Base-by-base conservation (phyloP, 768 basidiomycete genomes). In the Lepiota brunneoincarnata region DNA sequence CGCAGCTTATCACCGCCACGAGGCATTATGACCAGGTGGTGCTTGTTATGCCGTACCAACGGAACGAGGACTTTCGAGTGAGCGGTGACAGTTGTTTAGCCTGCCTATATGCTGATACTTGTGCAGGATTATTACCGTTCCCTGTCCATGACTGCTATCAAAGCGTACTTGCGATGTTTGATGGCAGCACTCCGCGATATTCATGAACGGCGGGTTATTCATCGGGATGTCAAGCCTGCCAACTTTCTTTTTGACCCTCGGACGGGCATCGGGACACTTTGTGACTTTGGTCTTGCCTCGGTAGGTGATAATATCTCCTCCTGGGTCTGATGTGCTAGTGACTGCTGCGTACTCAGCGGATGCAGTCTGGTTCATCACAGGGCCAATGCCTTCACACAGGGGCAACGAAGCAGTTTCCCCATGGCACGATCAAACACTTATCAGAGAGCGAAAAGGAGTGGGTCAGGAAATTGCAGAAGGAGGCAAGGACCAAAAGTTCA, bases 221-320 rank as follows among this genome's bases (percentile, higher is more conserved):
- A 98, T 68, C 91, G 96, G 41, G 96, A 98, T 69, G 91, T 98
- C 62, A 98, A 98, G 66, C 95, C 96, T 18, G 96, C 95, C 56
- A 98, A 98, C 68, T 98, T 98, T 67, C 78, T 98, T 34, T 98
- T 88, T 67, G 92, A 98, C 67, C 87, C 91, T 35, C 81, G 78
- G 35, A 88, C 86, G 6, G 88, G 89, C 9, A 75, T 84, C 11
- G 97, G 97, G 20, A 89, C 89, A 0, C 72, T 99, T 6, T 93
- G 92, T 60, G 97, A 98, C 69, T 97, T 98, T 65, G 97, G 97
- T 17, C 79, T 99, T 3, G 97, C 97, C 7, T 93, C 92, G 63
- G 94, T 95, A 69, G 61, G 89, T 72, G 12, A 10, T 54, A 36
- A 21, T 20, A 1, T 4, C 34, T n/a, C 18, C 26, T 49, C 20